These are phyloP conservation scores for Aotearoamyces nothofagi DNA, from an alignment of 2,329 filamentous ascomycete species.

Conservation along the genomic window DNA sequence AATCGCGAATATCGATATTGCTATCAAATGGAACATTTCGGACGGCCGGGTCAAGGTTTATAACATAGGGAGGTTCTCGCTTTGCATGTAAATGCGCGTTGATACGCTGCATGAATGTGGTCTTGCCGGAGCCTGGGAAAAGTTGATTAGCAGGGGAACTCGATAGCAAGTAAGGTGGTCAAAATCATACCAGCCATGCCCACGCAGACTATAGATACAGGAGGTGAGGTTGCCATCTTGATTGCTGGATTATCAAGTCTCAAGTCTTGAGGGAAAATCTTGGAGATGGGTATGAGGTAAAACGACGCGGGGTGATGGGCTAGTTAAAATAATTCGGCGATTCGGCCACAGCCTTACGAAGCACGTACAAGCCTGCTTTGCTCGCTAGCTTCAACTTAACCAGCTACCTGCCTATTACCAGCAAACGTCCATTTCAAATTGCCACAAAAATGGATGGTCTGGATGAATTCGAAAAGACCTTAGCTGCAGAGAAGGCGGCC, in stretches of 20 bases:
- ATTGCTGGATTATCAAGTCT: too few species aligned
- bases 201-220: conserved; percentile 78
- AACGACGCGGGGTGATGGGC: too few species aligned
- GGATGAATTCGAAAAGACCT: conserved; percentile 62
- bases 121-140: conserved; percentile 72
- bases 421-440: conserved; percentile 2
- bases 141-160: conserved; percentile 2
- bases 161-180: conserved; percentile 4
- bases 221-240: conserved; percentile 32
- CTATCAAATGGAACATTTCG: conserved; percentile 85
- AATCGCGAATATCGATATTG: conserved; percentile 98
- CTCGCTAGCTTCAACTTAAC: too few species aligned
- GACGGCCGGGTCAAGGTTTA: conserved; percentile 94
- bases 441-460: conserved; percentile 32
- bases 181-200: conserved; percentile 71
- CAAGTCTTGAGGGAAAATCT: too few species aligned
- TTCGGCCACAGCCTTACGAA: too few species aligned
- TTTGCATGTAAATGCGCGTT: conserved; percentile 81
- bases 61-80: conserved; percentile 74
- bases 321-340: too few species aligned
- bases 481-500: conserved; percentile 48
- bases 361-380: too few species aligned
- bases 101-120: conserved; percentile 99
- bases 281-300: too few species aligned
- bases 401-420: too few species aligned